phyloP scores from a whole-genome alignment of 495 filamentous ascomycete genomes.

The Aspergillus sclerotioniger region DNA sequence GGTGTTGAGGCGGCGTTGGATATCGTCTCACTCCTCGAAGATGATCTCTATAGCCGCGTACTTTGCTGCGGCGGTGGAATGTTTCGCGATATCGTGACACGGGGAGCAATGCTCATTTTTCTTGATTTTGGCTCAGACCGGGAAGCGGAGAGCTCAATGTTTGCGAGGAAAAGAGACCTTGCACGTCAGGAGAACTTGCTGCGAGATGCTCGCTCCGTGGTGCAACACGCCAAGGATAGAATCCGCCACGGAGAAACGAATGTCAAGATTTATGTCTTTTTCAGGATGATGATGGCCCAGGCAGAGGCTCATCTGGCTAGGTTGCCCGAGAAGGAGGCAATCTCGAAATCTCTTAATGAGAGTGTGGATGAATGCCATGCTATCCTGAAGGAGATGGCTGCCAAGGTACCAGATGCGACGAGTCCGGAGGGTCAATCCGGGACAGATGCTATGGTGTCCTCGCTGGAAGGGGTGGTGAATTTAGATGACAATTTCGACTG shows the following conservation, averaged over 20 bases:
- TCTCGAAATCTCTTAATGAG: slow-evolving; percentile 25
- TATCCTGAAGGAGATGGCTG: slow-evolving; percentile 18
- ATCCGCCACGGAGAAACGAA: slow-evolving; percentile 50
- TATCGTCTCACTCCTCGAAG: slow-evolving; percentile 40
- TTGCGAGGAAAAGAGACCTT: slow-evolving; percentile 26
- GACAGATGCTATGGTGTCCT: background rate
- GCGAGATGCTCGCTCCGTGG: slow-evolving; percentile 31
- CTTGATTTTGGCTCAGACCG: slow-evolving; percentile 38
- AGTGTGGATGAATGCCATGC: slow-evolving; percentile 28
- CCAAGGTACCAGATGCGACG: too few relatives aligned
- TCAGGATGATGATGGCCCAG: slow-evolving; percentile 44
- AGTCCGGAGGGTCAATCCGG: too few relatives aligned
- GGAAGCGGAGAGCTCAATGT: slow-evolving; percentile 18
- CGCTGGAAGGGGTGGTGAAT: too few relatives aligned
- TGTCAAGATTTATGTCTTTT: slow-evolving; percentile 46
- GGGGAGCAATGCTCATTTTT: slow-evolving; percentile 30
- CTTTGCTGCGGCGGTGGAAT: slow-evolving; percentile 45
- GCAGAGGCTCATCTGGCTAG: slow-evolving; percentile 33
- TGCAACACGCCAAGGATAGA: slow-evolving; percentile 34
- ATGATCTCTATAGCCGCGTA: slow-evolving; percentile 38
- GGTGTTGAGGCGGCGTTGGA: slow-evolving; percentile 42
- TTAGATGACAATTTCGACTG: too few relatives aligned
- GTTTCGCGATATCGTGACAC: slow-evolving; percentile 45
- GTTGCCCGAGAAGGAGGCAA: slow-evolving; percentile 17
- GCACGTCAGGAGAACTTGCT: slow-evolving; percentile 32